phyloP scores from a whole-genome alignment of 768 basidiomycete genomes.

The Termitomyces sp. region DNA sequence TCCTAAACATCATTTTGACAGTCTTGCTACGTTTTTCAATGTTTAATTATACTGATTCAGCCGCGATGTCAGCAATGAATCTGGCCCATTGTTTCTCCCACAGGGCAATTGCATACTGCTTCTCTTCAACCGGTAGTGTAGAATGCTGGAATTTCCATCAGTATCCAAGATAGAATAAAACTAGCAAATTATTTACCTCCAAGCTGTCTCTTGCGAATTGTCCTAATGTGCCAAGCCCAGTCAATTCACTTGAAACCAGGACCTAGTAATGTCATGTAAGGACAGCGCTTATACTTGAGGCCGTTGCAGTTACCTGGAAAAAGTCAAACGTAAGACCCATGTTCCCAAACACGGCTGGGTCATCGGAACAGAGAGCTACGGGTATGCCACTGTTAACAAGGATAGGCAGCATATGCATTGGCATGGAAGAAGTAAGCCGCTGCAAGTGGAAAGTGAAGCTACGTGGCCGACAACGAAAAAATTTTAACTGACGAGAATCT shows the following conservation, averaged over 20 bases:
- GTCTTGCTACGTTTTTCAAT: not conserved
- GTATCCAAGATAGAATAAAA: not conserved
- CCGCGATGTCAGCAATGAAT: slow-evolving; percentile 10
- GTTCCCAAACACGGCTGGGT: slow-evolving; percentile 73
- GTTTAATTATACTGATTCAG: not conserved
- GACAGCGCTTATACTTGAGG: not conserved
- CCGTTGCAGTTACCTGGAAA: slow-evolving; percentile 47
- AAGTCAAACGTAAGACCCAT: slow-evolving; percentile 77
- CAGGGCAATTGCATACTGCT: slow-evolving; percentile 28
- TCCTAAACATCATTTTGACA: not conserved
- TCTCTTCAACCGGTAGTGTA: slow-evolving; percentile 41
- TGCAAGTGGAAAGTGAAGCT: slow-evolving; percentile 18
- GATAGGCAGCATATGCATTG: slow-evolving; percentile 71
- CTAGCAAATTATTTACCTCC: slow-evolving; percentile 30
- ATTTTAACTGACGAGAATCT: slow-evolving; percentile 48
- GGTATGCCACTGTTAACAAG: slow-evolving; percentile 69
- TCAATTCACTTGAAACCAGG: slow-evolving; percentile 62
- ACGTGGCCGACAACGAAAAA: not conserved
- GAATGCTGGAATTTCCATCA: slow-evolving; percentile 36
- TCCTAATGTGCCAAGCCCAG: slow-evolving; percentile 56
- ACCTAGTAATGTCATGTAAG: slow-evolving; percentile 31
- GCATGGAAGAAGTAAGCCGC: slow-evolving; percentile 76
- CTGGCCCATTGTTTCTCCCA: slow-evolving; percentile 14
- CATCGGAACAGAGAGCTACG: slow-evolving; percentile 68
- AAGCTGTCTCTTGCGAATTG: slow-evolving; percentile 64